These are phyloP conservation scores for Nothopassalora personata DNA, from an alignment of 2,329 filamentous ascomycete species.

Conservation along the genomic window DNA sequence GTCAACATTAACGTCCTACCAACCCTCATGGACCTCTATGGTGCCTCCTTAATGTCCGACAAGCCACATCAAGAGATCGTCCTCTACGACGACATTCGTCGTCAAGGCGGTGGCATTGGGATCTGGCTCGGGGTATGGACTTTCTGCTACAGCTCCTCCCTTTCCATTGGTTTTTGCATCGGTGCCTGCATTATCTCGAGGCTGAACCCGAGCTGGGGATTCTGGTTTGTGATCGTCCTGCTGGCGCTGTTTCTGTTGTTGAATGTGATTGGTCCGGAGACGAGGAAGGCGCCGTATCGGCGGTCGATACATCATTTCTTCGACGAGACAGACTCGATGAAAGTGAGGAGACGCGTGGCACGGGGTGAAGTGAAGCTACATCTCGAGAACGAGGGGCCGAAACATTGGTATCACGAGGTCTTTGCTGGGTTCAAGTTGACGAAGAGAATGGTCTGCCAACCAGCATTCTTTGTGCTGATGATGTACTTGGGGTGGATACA, in stretches of 20 bases:
- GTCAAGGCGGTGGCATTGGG: constrained; percentile 72
- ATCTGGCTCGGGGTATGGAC: constrained; percentile 76
- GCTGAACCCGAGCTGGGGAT: constrained; percentile 64
- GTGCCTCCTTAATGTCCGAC: constrained; percentile 66
- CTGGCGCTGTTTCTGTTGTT: constrained; percentile 61
- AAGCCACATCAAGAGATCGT: constrained; percentile 69
- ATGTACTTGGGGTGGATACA: constrained; percentile 76
- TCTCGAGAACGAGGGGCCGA: constrained; percentile 63
- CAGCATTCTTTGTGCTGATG: constrained; percentile 66
- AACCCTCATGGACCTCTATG: constrained; percentile 68
- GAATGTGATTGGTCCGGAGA: constrained; percentile 67
- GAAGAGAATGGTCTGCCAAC: constrained; percentile 65
- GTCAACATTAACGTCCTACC: constrained; percentile 72
- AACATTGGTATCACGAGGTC: constrained; percentile 72
- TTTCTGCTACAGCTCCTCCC: constrained; percentile 68
- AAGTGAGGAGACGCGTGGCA: constrained; percentile 53
- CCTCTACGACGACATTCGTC: constrained; percentile 60
- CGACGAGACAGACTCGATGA: constrained; percentile 39
- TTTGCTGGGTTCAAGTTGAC: constrained; percentile 64
- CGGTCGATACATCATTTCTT: constrained; percentile 62
- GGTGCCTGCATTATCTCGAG: constrained; percentile 64
- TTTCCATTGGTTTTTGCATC: constrained; percentile 65
- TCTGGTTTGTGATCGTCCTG: constrained; percentile 67
- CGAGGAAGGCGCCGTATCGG: constrained; percentile 63
- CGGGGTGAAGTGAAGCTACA: constrained; percentile 74